Percentiles rank a stretch among this genome's conserved stretches.
These are phyloP conservation scores for Phoma sp. DNA, from an alignment of 2,329 filamentous ascomycete species.

Conservation along the genomic window DNA sequence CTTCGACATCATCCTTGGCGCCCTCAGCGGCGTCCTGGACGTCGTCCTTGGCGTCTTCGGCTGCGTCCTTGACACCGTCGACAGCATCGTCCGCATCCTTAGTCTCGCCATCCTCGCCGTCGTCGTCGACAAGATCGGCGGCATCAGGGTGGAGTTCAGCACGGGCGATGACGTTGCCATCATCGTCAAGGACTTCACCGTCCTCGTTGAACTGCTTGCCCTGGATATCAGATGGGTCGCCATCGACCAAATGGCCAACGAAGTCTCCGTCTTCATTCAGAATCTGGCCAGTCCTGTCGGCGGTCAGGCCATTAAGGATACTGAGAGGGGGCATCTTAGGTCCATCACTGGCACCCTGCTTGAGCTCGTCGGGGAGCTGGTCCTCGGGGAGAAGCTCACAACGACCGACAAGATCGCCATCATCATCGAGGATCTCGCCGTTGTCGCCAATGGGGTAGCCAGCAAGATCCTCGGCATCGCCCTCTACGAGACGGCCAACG, in stretches of 20 bases:
- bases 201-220: constrained; percentile 59
- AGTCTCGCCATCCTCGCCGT: constrained; percentile 33
- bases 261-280: constrained; percentile 60
- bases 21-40: constrained; percentile 31
- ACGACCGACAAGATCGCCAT: constrained; percentile 62
- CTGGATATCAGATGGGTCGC: constrained; percentile 56
- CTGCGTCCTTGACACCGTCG: constrained; percentile 31
- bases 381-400: constrained; percentile 57
- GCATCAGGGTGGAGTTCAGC: constrained; percentile 58
- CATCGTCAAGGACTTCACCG: constrained; percentile 62
- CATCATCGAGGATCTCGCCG: constrained; percentile 62
- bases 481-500: constrained; percentile 58
- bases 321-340: constrained; percentile 53
- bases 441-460: constrained; percentile 61
- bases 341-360: constrained; percentile 44
- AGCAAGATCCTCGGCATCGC: constrained; percentile 59
- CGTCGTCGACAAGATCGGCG: constrained; percentile 46
- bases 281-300: constrained; percentile 56
- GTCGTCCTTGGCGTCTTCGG: constrained; percentile 25
- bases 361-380: constrained; percentile 48
- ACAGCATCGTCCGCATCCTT: constrained; percentile 29
- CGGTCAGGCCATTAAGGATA: constrained; percentile 57
- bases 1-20: constrained; percentile 41
- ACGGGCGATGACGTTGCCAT: constrained; percentile 60
- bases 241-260: constrained; percentile 56